Conservation (phyloP, 345 rosid species). For the Adansonia digitata region DNA sequence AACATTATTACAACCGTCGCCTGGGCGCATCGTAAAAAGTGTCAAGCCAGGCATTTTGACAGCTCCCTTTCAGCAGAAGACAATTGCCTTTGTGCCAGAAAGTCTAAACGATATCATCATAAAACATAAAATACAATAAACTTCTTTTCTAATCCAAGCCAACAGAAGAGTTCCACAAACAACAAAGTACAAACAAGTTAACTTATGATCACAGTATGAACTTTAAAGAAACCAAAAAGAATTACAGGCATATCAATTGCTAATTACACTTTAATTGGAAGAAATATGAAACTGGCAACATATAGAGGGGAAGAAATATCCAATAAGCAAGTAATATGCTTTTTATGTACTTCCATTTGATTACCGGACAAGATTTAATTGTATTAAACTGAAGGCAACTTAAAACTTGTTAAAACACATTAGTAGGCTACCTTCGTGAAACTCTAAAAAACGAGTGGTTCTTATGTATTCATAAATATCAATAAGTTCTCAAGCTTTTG, state of each 20-base stretch:
- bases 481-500: neutral
- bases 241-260: neutral
- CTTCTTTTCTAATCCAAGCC: slow-evolving; percentile 2
- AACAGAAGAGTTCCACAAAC: neutral
- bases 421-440: neutral
- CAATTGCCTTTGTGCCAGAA: slow-evolving; percentile 8
- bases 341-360: neutral
- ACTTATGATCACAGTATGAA: neutral
- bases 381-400: neutral
- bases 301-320: neutral
- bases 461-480: neutral
- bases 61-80: neutral
- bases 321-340: neutral
- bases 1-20: neutral
- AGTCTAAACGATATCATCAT: slow-evolving; percentile 5
- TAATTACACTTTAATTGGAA: neutral
- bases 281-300: neutral
- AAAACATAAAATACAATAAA: slow-evolving; percentile 9
- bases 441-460: neutral
- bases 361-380: neutral
- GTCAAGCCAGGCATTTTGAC: slow-evolving; percentile 2
- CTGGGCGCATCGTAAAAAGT: neutral
- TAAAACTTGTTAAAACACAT: neutral
- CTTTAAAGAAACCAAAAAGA: neutral
- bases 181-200: neutral